Evolutionary conservation across 2,329 filamentous ascomycete genomes (phyloP).

Genomic region (Fusarium robinianum): DNA sequence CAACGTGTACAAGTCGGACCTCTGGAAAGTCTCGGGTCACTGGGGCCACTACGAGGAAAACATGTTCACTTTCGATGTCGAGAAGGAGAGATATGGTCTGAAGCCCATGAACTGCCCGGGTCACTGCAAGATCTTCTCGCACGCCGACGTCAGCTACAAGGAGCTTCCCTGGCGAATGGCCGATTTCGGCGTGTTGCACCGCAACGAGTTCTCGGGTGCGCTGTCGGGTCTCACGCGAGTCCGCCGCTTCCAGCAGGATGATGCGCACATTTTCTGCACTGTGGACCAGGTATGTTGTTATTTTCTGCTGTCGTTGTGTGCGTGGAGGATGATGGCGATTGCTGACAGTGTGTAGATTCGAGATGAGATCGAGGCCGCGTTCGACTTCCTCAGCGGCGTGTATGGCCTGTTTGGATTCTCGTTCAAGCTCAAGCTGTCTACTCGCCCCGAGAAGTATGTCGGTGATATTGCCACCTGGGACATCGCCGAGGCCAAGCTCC

Average conservation of each 20-base stretch:
- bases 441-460: constrained; percentile 84
- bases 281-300: constrained; percentile 41
- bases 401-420: constrained; percentile 66
- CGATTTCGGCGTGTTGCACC: constrained; percentile 93
- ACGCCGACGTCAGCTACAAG: constrained; percentile 79
- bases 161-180: constrained; percentile 91
- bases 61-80: constrained; percentile 77
- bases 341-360: constrained; percentile 39
- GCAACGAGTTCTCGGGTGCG: constrained; percentile 93
- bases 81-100: constrained; percentile 74
- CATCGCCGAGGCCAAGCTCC: constrained; percentile 80
- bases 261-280: constrained; percentile 91
- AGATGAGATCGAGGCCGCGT: constrained; percentile 71
- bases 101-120: constrained; percentile 99
- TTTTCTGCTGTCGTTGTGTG: background rate
- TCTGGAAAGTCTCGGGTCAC: constrained; percentile 96
- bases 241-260: constrained; percentile 92
- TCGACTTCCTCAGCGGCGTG: constrained; percentile 82
- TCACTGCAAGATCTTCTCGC: constrained; percentile 85
- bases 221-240: constrained; percentile 90
- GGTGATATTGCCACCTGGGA: constrained; percentile 89
- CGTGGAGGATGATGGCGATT: background rate
- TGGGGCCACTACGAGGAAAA: constrained; percentile 87
- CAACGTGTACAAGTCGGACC: constrained; percentile 88
- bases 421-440: constrained; percentile 95